Evolutionary conservation across 495 filamentous ascomycete species (phyloP).

Genomic region (Aspergillus incahuasiensis): DNA sequence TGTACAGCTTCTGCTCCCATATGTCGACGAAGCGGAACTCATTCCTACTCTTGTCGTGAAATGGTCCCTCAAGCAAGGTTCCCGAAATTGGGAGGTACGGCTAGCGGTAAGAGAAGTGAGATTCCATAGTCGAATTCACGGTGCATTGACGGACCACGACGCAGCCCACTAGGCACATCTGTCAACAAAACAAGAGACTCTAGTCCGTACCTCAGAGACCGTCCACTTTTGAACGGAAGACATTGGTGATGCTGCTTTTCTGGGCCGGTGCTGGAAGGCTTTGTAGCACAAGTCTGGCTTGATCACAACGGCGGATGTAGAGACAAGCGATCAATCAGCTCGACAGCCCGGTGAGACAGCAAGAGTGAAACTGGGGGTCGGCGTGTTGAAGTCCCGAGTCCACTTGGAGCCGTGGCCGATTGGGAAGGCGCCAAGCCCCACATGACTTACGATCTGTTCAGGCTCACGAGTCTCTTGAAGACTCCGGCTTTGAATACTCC

Average conservation of each 20-base stretch:
- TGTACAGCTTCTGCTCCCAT: constrained; percentile 70
- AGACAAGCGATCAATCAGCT: not conserved
- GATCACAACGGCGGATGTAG: not conserved
- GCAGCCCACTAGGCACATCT: not conserved
- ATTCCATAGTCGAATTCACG: not conserved
- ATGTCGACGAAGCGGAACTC: constrained; percentile 89
- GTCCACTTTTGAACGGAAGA: constrained; percentile 38
- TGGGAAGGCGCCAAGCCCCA: constrained; percentile 8
- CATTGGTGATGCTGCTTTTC: constrained; percentile 16
- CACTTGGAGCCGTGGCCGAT: constrained; percentile 7
- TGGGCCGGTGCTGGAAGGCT: too few species aligned
- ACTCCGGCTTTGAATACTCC: not conserved
- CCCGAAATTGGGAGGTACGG: constrained; percentile 73
- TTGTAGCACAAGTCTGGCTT: not conserved
- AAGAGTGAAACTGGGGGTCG: not conserved
- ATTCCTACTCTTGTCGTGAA: constrained; percentile 63
- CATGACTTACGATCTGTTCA: not conserved
- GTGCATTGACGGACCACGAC: not conserved
- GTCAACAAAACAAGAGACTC: not conserved
- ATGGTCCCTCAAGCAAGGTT: constrained; percentile 77
- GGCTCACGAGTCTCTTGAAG: too few species aligned
- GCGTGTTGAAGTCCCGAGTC: not conserved
- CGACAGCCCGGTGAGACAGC: not conserved
- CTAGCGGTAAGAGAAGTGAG: constrained; percentile 31
- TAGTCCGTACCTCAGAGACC: constrained; percentile 34